Evolutionary conservation across 345 rosid species (phyloP), one percentile per base, ranked within the genome.

Genomic region (Pistacia vera): DNA sequence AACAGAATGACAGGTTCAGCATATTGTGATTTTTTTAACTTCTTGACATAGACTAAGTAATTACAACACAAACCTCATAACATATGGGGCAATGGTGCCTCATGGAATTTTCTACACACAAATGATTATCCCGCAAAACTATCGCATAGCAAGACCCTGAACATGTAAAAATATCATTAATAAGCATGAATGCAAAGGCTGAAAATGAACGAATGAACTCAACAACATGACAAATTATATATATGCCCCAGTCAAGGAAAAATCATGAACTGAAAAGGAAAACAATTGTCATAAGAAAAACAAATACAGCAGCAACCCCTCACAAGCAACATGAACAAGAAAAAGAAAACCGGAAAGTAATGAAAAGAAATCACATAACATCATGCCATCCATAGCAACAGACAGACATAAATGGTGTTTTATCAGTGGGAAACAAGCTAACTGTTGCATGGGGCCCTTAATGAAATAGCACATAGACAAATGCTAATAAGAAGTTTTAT

Each of bases 21-120:
- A 12, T 28, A 72, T n/a, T 30, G 55, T 64, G 8, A 11, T 44
- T 8, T 28, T 48, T 48, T n/a, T 8, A 9, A 35, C 28, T 33
- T 11, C 25, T 14, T 55, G 25, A 46, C n/a, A 25, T 1, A 33
- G 74, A 28, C 8, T 52, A 62, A 73, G 68, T 57, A 68, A 52
- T 65, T 11, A 38, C 11, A 63, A 76, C 11, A 62, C 82, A 28
- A 63, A 96, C 98, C 98, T 96, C 99, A 25, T 83, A 96, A 76
- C 99, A 96, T 63, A 96, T 96, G 70, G 99, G 95, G 83, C 99
- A 96, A 81, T 96, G 98, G 79, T 96, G 99, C 63, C 84, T 89
- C 99, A 96, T 96, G 28, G 99, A 96, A 85, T 96, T 82, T 89
- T 96, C 99, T 70, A 96, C 90, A 22, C 99, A 96, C 0, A 74